Base-by-base conservation (phyloP, 768 basidiomycete species). In the Tricholoma flavovirens region DNA sequence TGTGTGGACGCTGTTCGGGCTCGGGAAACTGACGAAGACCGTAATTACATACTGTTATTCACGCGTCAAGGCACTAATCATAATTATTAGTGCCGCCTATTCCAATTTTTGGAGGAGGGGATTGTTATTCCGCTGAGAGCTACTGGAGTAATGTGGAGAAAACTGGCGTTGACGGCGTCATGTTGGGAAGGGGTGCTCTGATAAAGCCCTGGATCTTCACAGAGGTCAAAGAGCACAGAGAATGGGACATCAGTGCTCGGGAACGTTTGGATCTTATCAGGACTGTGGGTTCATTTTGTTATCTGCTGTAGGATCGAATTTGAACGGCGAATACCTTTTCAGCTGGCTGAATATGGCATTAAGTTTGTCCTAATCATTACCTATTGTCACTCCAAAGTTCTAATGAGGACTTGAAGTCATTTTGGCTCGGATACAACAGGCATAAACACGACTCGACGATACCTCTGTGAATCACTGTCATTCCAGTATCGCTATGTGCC, bases 161-260 rank as follows among this genome's bases (percentile, higher is more conserved):
- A n/a, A 84, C 81, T 24, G 92, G 92, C 4, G 93, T 97, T 0
- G 95, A 98, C 66, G 94, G 95, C 5, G 78, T 98, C 43, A 98
- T 99, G 97, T 80, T 98, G 33, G 97, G 86, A 1, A 78, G 97
- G 19, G 97, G 97, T 0, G 96, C 94, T 0, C 74, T 98, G 49
- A 97, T 98, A 70, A 99, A 99, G 71, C 90, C 92, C 0, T 93
- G 90, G 90, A 86, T 95, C 53, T 96, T 95, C 70, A 96, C 93
- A 0, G 97, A 99, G 70, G 83, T 98, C 66, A 88, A 93, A 67
- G 97, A 98, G 66, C 79, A 75, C 19, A 72, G 93, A 22, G 94
- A 97, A 65, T 98, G 95, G 94, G 93, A 95, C 66, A 95, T 94
- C 62, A 88, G 84, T 64, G 82, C 91, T 12, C 76, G 84, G 5